These are phyloP conservation scores for Conoideocrella luteorostrata DNA, from an alignment of 2,329 filamentous ascomycete genomes.

Conservation along the genomic window DNA sequence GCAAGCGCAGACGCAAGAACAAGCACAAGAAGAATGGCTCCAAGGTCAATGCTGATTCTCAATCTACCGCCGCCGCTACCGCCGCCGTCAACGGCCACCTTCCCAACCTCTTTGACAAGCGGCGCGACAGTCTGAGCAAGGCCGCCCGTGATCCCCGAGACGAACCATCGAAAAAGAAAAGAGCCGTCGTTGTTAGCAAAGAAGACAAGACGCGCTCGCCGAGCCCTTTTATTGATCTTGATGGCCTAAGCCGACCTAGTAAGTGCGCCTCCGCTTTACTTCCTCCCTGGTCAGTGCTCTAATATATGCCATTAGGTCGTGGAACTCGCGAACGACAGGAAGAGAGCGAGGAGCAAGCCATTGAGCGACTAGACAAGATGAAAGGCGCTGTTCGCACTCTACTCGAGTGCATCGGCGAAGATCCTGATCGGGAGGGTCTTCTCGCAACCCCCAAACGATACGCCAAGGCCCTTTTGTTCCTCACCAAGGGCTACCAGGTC, in stretches of 20 bases:
- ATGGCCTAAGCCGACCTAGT: slow-evolving; percentile 56
- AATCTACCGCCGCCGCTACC: slow-evolving; percentile 14
- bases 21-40: slow-evolving; percentile 20
- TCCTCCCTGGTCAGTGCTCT: too few species aligned
- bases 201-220: slow-evolving; percentile 25
- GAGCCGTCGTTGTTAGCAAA: slow-evolving; percentile 15
- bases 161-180: slow-evolving; percentile 38
- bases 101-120: slow-evolving; percentile 28
- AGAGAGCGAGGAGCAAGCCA: slow-evolving; percentile 39
- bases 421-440: slow-evolving; percentile 58
- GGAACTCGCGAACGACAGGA: slow-evolving; percentile 60
- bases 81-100: slow-evolving; percentile 23
- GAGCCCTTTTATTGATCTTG: slow-evolving; percentile 54
- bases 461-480: slow-evolving; percentile 90
- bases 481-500: slow-evolving; percentile 95
- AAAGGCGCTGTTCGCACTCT: slow-evolving; percentile 58
- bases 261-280: slow-evolving; percentile 18
- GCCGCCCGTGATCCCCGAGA: slow-evolving; percentile 56
- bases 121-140: slow-evolving; percentile 51
- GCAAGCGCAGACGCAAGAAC: slow-evolving; percentile 21
- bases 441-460: slow-evolving; percentile 74
- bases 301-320: too few species aligned
- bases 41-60: slow-evolving; percentile 10
- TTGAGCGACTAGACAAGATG: slow-evolving; percentile 49
- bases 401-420: slow-evolving; percentile 63